phyloP scores from a whole-genome alignment of 108 stramenopile species.

The Skeletonema tropicum region DNA sequence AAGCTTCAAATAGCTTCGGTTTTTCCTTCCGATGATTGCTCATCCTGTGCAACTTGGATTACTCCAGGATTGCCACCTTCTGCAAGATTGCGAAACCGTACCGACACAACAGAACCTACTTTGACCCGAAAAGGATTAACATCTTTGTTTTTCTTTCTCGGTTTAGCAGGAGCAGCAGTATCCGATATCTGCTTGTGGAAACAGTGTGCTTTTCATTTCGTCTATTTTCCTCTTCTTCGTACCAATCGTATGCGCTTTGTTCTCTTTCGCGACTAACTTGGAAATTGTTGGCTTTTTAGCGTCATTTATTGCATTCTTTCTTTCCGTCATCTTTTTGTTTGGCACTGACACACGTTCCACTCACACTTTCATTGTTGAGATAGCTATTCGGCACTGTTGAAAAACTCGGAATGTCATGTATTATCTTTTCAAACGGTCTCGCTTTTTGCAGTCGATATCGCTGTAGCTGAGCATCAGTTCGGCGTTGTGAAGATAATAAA shows the following conservation, averaged over 20 bases:
- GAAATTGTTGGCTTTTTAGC: neutral
- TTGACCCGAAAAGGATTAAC: constrained; percentile 75
- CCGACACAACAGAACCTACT: constrained; percentile 67
- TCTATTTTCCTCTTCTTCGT: neutral
- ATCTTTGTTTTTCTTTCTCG: constrained; percentile 54
- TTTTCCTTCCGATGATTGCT: constrained; percentile 20
- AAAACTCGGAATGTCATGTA: neutral
- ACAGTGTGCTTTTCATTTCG: neutral
- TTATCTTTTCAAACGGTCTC: neutral
- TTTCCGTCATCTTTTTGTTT: neutral
- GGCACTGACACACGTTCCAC: neutral
- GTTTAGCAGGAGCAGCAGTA: neutral
- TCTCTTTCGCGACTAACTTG: neutral
- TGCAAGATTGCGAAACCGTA: constrained; percentile 49
- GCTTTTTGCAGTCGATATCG: neutral
- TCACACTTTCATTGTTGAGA: neutral
- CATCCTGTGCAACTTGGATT: constrained; percentile 23
- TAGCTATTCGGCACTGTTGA: neutral
- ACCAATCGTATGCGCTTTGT: neutral
- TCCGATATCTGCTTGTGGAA: neutral
- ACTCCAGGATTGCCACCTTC: constrained; percentile 44
- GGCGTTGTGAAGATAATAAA: constrained; percentile 4
- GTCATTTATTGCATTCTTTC: neutral
- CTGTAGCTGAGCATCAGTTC: neutral
- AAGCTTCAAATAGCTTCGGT: constrained; percentile 46